Evolutionary conservation across 176 grass and related monocot genomes (phyloP), one percentile per base, ranked within the genome.

Genomic region (Carex parvula): DNA sequence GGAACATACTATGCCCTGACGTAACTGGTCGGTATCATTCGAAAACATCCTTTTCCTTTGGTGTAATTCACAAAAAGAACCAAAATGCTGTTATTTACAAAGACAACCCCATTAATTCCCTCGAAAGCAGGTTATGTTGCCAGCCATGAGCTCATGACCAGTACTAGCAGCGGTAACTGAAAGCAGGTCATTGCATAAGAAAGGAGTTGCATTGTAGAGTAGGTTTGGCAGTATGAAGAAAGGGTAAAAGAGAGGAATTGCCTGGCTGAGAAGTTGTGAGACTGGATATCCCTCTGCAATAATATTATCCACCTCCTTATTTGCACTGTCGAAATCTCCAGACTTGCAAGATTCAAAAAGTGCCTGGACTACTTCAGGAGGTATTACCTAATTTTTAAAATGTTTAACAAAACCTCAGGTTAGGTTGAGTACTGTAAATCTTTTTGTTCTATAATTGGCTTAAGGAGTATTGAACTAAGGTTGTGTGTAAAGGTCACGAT

Each of bases 251-350:
- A 84, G 3, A 54, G 21, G 48, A 55, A 62, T 67, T 29, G 95
- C 96, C 91, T 99, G 96, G 57, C 77, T 90, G 37, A 99, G 87
- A 84, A 95, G 69, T 87, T 95, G 96, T 56, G 96, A 99, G 72
- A 95, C 96, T 35, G 96, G 91, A 89, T 95, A 99, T 78, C 96
- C 96, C 79, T 99, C 96, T 5, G 91, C 93, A 76, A 99, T 99
- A 81, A 99, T 89, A 60, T 92, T 93, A 83, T 32, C 90, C 46
- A 95, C 96, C 87, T 99, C 93, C 53, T 99, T 99, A 89, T 99
- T 92, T 85, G 83, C 89, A 24, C 85, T 56, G 70, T 98, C 93
- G 85, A 99, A 99, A 84, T 99, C 91, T 65, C 93, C 93, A 95
- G 91, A 95, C 82, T 87, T 90, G 87, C 96, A 99, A 78, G 89